phyloP scores from a whole-genome alignment of 805 yeast species.

The Candida namnaoensis region DNA sequence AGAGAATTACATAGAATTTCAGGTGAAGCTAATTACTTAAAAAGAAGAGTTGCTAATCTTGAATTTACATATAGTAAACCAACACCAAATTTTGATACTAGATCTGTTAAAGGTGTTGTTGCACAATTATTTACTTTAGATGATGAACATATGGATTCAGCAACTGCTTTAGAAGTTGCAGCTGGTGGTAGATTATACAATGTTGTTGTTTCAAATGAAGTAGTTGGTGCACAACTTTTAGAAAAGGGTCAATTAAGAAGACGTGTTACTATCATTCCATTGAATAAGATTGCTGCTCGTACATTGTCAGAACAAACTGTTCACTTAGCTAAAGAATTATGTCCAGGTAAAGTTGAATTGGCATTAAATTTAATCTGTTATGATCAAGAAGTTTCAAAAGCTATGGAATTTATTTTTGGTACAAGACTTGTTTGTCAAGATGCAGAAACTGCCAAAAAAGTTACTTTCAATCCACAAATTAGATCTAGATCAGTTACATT shows the following conservation, averaged over 20 bases:
- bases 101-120: conserved; percentile 77
- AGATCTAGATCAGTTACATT: conserved; percentile 78
- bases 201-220: conserved; percentile 84
- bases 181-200: conserved; percentile 91
- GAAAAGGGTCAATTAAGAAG: conserved; percentile 71
- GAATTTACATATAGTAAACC: conserved; percentile 73
- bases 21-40: conserved; percentile 43
- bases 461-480: conserved; percentile 81
- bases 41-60: conserved; percentile 58
- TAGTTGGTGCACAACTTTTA: conserved; percentile 72
- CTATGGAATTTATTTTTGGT: conserved; percentile 92
- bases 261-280: conserved; percentile 86
- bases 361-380: conserved; percentile 78
- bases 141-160: conserved; percentile 46
- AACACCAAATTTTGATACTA: conserved; percentile 44
- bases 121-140: conserved; percentile 72
- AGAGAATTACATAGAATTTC: conserved; percentile 34
- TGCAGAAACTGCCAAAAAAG: conserved; percentile 78
- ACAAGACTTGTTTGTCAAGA: conserved; percentile 80
- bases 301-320: conserved; percentile 43
- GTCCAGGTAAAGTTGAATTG: conserved; percentile 83
- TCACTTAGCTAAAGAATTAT: conserved; percentile 59
- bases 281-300: conserved; percentile 72
- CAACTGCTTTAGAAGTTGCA: conserved; percentile 83
- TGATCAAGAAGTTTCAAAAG: conserved; percentile 59